phyloP scores from a whole-genome alignment of 805 yeast genomes.

The Danielia reshetovae region DNA sequence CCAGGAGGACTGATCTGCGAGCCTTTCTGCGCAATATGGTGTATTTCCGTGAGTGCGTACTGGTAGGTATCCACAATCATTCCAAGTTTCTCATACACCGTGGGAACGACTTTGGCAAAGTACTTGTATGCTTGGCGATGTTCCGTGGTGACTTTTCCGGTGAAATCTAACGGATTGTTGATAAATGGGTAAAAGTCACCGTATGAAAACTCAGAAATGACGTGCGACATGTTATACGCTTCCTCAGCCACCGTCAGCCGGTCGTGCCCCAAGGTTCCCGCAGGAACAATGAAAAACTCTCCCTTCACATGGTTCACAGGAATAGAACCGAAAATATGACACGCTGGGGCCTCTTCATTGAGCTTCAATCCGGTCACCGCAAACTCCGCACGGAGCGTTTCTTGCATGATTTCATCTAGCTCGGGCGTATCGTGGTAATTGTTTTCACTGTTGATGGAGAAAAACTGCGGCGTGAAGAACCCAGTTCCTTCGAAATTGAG shows the following conservation, averaged over 20 bases:
- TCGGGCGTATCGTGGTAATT: conserved; percentile 54
- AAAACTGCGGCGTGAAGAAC: conserved; percentile 52
- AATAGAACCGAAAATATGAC: conserved; percentile 77
- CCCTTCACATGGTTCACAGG: conserved; percentile 87
- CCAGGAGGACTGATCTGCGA: conserved; percentile 53
- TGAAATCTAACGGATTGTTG: conserved; percentile 81
- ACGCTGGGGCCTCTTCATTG: conserved; percentile 66
- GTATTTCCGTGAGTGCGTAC: conserved; percentile 65
- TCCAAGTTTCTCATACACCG: conserved; percentile 69
- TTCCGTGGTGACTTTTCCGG: conserved; percentile 53
- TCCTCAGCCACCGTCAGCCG: conserved; percentile 45
- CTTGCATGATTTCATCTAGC: conserved; percentile 61
- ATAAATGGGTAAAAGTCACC: conserved; percentile 87
- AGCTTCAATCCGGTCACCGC: conserved; percentile 37
- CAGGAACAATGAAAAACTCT: conserved; percentile 74
- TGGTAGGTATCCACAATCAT: conserved; percentile 75
- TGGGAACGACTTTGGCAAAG: conserved; percentile 78
- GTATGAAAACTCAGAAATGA: conserved; percentile 80
- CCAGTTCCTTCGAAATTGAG: conserved; percentile 64
- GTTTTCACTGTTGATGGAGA: conserved; percentile 42
- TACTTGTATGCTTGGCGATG: conserved; percentile 57
- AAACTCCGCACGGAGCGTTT: conserved; percentile 64
- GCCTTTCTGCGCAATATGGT: conserved; percentile 18
- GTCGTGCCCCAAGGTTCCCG: conserved; percentile 58
- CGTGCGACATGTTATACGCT: conserved; percentile 74